Conservation (phyloP, 495 filamentous ascomycete genomes). For the Darksidea phi region DNA sequence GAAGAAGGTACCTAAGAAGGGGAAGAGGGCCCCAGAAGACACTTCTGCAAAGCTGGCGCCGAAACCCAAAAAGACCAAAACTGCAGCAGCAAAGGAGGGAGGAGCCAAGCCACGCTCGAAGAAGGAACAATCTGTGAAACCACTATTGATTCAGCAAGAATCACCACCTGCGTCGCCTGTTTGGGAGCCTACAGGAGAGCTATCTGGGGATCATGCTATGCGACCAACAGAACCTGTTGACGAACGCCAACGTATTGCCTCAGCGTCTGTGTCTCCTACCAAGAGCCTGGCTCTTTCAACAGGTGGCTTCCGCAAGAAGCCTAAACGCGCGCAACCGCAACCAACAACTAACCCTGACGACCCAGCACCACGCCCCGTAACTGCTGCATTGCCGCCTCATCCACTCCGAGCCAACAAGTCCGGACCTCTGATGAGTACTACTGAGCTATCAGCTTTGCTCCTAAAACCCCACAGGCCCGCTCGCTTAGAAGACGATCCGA, state of each 20-base stretch:
- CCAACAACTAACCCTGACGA: not conserved
- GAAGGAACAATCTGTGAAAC: not conserved
- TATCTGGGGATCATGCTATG: not conserved
- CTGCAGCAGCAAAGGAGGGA: not conserved
- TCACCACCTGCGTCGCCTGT: not conserved
- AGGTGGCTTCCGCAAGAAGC: constrained; percentile 18
- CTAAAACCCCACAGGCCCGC: not conserved
- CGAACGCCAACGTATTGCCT: not conserved
- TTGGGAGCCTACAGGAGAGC: not conserved
- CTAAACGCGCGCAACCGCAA: constrained; percentile 1
- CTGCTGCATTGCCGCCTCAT: constrained; percentile 13
- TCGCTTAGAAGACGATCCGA: constrained; percentile 13
- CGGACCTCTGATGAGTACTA: constrained; percentile 12
- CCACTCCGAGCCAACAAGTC: constrained; percentile 2
- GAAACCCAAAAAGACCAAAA: constrained; percentile 7
- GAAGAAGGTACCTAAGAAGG: not conserved
- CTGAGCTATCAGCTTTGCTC: constrained; percentile 16
- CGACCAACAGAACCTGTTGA: not conserved
- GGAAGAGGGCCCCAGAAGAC: not conserved
- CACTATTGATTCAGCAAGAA: not conserved
- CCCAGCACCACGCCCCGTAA: constrained; percentile 12
- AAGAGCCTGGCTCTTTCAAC: constrained; percentile 10
- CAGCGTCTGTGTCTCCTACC: not conserved
- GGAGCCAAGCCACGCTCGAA: not conserved
- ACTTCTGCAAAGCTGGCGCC: not conserved